These are phyloP conservation scores for Camellia sinensis DNA, from an alignment of 148 eudicot species.

Conservation along the genomic window DNA sequence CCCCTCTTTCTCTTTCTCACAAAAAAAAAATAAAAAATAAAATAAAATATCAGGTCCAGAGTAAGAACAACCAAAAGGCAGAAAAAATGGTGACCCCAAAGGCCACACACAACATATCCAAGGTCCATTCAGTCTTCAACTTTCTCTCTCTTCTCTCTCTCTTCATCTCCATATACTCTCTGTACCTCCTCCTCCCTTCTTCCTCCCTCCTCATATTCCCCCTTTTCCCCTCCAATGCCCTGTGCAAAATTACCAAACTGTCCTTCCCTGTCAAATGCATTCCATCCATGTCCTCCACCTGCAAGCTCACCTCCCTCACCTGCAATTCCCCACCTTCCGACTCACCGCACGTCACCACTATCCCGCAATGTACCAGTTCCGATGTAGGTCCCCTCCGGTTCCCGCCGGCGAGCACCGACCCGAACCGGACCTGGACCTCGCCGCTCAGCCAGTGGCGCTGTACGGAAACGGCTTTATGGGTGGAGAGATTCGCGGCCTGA, in stretches of 20 bases:
- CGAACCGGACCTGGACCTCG: slow-evolving; percentile 62
- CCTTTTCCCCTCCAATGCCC: slow-evolving; percentile 48
- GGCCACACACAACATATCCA: slow-evolving; percentile 37
- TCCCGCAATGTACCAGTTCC: slow-evolving; percentile 40
- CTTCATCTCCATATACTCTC: slow-evolving; percentile 45
- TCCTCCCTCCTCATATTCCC: slow-evolving; percentile 30
- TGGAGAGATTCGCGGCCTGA: slow-evolving; percentile 54
- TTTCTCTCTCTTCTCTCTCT: slow-evolving; percentile 48
- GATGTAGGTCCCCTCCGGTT: neutral
- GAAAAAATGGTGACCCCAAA: neutral
- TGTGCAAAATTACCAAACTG: slow-evolving; percentile 55
- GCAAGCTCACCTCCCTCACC: slow-evolving; percentile 72
- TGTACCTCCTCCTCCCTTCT: slow-evolving; percentile 39
- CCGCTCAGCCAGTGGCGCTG: slow-evolving; percentile 78
- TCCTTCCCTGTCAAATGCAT: slow-evolving; percentile 58
- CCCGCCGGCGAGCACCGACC: slow-evolving; percentile 22
- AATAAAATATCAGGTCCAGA: neutral
- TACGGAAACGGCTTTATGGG: slow-evolving; percentile 51
- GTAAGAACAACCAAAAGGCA: neutral
- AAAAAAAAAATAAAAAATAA: too few relatives aligned
- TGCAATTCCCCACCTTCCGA: slow-evolving; percentile 54
- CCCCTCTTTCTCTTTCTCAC: neutral
- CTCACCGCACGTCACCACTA: slow-evolving; percentile 61
- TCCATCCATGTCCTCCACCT: slow-evolving; percentile 74
- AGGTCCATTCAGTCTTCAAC: slow-evolving; percentile 48